Base-by-base conservation (phyloP, 1,284 basidiomycete genomes). In the Ceratobasidium sp. region DNA sequence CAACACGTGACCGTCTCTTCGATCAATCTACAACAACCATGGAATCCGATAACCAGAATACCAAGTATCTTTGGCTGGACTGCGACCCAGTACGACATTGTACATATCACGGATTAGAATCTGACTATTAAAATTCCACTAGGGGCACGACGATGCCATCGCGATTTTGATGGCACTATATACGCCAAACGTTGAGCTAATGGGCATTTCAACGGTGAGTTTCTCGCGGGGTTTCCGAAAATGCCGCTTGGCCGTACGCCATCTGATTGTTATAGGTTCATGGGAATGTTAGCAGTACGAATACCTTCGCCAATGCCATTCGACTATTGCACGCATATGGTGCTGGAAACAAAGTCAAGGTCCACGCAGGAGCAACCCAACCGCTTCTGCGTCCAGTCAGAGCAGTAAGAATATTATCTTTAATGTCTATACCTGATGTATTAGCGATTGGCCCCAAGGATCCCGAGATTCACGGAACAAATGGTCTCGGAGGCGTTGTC, bases 111-210 rank as follows among this genome's bases (percentile, higher is more conserved):
- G 27, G 37, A 43, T 22, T 4, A 41, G 3, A 37, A 37, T 48
- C 37, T 19, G 22, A 4, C 7, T 54, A 1, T 31, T 22, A 16
- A 24, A 41, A 19, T 31, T 16, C 43, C 56, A 16, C 22, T 53
- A 93, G 92, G 93, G 93, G 14, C 93, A 95, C 78, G 93, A 95
- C 79, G 93, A 95, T 83, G 93, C 91, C 5, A 89, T 89, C 5
- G 92, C 92, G 1, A 89, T 95, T 74, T 82, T 94, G 79, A 83
- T 95, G 19, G 92, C 92, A 0, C 80, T 91, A 1, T 88, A 93
- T 78, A 84, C 85, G 14, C 84, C 86, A 0, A 85, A 88, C 74
- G 85, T 94, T 71, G 81, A 86, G 41, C 86, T 95, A 16, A 81
- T 94, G 3, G 93, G 93, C 0, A 83, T 95, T n/a, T 94, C 92